A percentile compares a stretch with the other conserved stretches of the same genome.
Evolutionary conservation across 371 early-diverging fungal species (phyloP).

Genomic region (Smittium culicis): DNA sequence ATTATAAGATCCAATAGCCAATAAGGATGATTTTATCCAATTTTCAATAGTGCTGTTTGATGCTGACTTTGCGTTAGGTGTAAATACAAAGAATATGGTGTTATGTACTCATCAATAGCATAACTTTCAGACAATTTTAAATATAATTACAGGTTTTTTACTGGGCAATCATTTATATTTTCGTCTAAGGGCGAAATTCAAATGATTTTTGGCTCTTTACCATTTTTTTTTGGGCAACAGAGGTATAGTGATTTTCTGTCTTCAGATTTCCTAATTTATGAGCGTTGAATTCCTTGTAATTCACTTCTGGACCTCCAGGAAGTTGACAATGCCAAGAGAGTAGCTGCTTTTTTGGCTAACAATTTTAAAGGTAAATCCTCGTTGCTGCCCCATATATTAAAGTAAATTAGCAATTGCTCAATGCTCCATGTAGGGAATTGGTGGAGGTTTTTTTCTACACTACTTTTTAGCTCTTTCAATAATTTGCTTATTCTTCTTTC

Average conservation of each 20-base stretch:
- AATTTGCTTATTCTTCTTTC: background rate
- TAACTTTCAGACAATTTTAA: slow-evolving; percentile 2
- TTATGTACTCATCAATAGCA: background rate
- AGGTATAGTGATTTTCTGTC: background rate
- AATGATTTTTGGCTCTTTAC: slow-evolving; percentile 3
- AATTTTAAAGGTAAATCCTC: background rate
- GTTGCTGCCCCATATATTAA: background rate
- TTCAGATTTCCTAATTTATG: background rate
- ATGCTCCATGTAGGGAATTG: background rate
- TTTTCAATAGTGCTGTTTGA: slow-evolving; percentile 2
- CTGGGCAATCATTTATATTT: slow-evolving; percentile 4
- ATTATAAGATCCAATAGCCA: background rate
- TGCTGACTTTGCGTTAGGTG: background rate
- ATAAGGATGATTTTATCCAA: slow-evolving; percentile 1
- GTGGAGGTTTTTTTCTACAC: background rate
- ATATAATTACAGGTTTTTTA: background rate
- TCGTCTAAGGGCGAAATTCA: background rate
- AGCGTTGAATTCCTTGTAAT: background rate
- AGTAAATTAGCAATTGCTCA: background rate
- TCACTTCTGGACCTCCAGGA: background rate
- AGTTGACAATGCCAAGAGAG: background rate
- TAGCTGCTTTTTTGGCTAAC: slow-evolving; percentile 3
- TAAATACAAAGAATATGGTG: slow-evolving; percentile 5
- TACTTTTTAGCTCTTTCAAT: background rate
- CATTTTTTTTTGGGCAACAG: background rate